Percentiles rank a stretch among this genome's conserved stretches.
These are phyloP conservation scores for Glycine soja DNA, from an alignment of 306 rosid species.

Conservation along the genomic window DNA sequence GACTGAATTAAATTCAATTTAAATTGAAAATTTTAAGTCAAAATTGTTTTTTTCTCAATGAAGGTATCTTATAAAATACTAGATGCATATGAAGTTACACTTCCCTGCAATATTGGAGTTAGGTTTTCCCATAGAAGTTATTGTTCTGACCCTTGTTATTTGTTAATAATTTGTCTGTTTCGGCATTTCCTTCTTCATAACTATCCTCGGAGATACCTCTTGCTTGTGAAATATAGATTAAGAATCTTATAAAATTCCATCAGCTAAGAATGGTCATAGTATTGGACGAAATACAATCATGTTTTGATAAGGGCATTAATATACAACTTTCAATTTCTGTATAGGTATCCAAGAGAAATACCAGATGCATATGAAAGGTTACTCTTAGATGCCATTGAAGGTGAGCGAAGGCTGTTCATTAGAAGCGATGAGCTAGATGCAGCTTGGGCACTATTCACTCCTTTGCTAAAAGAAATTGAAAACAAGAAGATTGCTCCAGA, in stretches of 20 bases:
- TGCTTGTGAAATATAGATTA: slow-evolving; percentile 18
- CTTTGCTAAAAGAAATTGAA: slow-evolving; percentile 89
- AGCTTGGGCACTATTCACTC: slow-evolving; percentile 93
- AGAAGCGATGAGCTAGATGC: slow-evolving; percentile 98
- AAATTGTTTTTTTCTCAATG: not conserved
- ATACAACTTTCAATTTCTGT: slow-evolving; percentile 40
- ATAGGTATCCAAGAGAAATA: slow-evolving; percentile 85
- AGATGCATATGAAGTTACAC: not conserved
- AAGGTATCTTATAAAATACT: slow-evolving; percentile 6
- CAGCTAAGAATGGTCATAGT: not conserved
- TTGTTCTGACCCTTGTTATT: not conserved
- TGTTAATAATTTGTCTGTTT: not conserved
- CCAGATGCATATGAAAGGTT: slow-evolving; percentile 98
- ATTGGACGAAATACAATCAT: not conserved
- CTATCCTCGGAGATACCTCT: slow-evolving; percentile 3
- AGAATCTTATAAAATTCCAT: not conserved
- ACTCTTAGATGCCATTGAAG: slow-evolving; percentile 92
- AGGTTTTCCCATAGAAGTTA: not conserved
- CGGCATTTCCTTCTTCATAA: not conserved
- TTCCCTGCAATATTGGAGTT: slow-evolving; percentile 4
- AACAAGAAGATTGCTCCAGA: slow-evolving; percentile 86
- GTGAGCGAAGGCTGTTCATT: slow-evolving; percentile 88
- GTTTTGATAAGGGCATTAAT: not conserved
- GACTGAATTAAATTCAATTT: slow-evolving; percentile 13
- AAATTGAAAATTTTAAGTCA: not conserved